phyloP scores from a whole-genome alignment of 805 yeast species.

The Spathaspora boniae region DNA sequence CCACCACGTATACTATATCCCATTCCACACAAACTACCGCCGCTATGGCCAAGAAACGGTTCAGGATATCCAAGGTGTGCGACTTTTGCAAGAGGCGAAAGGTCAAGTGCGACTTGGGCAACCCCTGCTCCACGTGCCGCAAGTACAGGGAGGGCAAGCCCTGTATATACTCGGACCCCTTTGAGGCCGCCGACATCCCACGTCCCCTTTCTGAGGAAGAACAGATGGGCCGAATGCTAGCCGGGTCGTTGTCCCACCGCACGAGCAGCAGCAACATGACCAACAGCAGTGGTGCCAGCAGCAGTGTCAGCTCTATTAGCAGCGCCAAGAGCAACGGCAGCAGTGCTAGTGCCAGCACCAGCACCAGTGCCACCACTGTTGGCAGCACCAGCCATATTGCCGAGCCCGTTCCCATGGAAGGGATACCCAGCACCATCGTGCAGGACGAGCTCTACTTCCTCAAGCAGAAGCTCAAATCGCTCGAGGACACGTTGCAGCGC shows the following conservation, averaged over 20 bases:
- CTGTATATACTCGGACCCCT: conserved; percentile 20
- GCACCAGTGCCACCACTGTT: neutral
- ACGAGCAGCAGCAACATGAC: too few species aligned
- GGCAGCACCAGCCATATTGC: neutral
- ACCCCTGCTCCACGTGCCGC: conserved; percentile 35
- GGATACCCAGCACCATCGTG: conserved; percentile 2
- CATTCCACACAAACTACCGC: too few species aligned
- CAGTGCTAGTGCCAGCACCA: neutral
- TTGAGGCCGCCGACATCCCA: conserved; percentile 1
- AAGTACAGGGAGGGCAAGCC: conserved; percentile 20
- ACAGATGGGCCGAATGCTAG: conserved; percentile 10
- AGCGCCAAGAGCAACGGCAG: neutral
- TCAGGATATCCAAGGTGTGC: conserved; percentile 33
- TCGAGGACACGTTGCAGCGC: conserved; percentile 12
- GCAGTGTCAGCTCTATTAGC: too few species aligned
- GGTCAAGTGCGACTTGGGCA: conserved; percentile 34
- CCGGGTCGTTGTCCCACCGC: conserved; percentile 11
- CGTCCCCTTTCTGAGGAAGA: conserved; percentile 9
- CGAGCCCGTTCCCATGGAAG: neutral
- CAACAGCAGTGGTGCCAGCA: conserved; percentile 1
- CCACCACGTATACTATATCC: too few species aligned
- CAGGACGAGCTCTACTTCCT: conserved; percentile 13
- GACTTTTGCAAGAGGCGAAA: conserved; percentile 34
- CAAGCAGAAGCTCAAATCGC: conserved; percentile 12
- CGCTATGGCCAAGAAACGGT: conserved; percentile 18